Percentiles rank a stretch among this genome's conserved stretches.
Conservation (phyloP, 202 grass and related monocot genomes). For the Eragrostis tef region DNA sequence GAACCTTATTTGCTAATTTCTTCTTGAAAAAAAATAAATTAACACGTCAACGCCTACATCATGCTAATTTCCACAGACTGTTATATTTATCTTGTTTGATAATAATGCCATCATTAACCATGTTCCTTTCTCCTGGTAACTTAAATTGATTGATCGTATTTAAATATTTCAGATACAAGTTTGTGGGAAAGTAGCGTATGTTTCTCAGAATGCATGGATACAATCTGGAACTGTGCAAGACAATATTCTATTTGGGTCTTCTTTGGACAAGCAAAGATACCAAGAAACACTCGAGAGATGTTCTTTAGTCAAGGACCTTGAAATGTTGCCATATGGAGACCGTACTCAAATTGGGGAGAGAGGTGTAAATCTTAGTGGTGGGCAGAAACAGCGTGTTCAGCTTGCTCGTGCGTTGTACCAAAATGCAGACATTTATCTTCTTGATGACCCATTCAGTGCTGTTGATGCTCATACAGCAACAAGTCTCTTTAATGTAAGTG, state of each 20-base stretch:
- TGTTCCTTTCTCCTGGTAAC: background rate
- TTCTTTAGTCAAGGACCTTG: constrained; percentile 82
- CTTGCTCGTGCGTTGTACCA: constrained; percentile 90
- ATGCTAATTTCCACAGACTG: background rate
- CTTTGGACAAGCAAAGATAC: constrained; percentile 69
- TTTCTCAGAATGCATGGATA: constrained; percentile 91
- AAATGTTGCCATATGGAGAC: constrained; percentile 84
- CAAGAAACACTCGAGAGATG: constrained; percentile 71
- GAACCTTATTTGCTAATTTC: background rate
- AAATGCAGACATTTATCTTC: constrained; percentile 88
- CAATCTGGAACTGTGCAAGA: constrained; percentile 85
- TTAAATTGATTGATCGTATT: background rate
- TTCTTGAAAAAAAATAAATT: constrained; percentile 23
- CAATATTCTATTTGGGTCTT: constrained; percentile 86
- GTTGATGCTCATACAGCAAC: constrained; percentile 91
- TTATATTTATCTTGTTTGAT: background rate
- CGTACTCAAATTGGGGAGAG: constrained; percentile 89
- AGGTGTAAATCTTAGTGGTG: constrained; percentile 91
- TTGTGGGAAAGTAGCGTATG: constrained; percentile 73
- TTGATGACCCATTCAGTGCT: constrained; percentile 95
- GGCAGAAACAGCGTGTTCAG: constrained; percentile 91
- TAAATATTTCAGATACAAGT: constrained; percentile 66
- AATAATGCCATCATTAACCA: background rate
- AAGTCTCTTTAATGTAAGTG: constrained; percentile 81
- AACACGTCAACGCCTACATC: background rate